Percentiles rank a stretch among this genome's conserved stretches.
Conservation (phyloP, 2,329 filamentous ascomycete genomes). For the Claviceps sp. region DNA sequence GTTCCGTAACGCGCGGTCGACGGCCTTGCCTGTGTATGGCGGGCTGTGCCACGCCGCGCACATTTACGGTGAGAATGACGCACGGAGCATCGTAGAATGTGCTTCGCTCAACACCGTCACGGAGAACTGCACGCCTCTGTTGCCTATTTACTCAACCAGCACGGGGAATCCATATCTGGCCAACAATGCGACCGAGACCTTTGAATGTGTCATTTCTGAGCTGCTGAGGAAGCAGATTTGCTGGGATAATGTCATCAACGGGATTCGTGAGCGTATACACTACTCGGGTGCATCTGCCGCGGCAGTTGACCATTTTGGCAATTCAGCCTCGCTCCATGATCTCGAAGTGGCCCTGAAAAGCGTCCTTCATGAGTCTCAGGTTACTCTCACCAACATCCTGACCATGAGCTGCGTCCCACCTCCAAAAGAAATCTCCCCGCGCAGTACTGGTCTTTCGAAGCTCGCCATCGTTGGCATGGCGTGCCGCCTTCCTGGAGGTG, state of each 20-base stretch:
- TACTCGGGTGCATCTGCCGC: neutral
- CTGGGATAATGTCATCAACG: constrained; percentile 7
- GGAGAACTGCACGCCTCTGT: neutral
- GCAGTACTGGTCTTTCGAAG: constrained; percentile 29
- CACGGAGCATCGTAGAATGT: constrained; percentile 13
- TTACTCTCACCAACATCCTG: neutral
- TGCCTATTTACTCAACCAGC: constrained; percentile 5
- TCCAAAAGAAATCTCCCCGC: neutral
- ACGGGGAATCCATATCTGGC: constrained; percentile 6
- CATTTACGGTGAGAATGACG: constrained; percentile 21
- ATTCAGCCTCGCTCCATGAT: constrained; percentile 1
- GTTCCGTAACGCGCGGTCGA: constrained; percentile 14
- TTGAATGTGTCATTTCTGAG: constrained; percentile 5
- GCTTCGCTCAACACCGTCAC: neutral
- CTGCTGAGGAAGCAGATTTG: constrained; percentile 6
- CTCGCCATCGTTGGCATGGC: constrained; percentile 65
- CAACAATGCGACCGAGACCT: constrained; percentile 4
- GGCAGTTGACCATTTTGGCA: neutral
- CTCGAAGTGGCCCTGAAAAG: neutral
- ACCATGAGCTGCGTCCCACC: neutral
- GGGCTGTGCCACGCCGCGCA: constrained; percentile 27
- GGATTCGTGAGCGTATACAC: neutral
- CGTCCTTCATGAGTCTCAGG: neutral
- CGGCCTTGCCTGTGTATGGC: constrained; percentile 23
- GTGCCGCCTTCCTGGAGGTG: constrained; percentile 30